phyloP scores from a whole-genome alignment of 345 rosid species.

The Syzygium aqueum region DNA sequence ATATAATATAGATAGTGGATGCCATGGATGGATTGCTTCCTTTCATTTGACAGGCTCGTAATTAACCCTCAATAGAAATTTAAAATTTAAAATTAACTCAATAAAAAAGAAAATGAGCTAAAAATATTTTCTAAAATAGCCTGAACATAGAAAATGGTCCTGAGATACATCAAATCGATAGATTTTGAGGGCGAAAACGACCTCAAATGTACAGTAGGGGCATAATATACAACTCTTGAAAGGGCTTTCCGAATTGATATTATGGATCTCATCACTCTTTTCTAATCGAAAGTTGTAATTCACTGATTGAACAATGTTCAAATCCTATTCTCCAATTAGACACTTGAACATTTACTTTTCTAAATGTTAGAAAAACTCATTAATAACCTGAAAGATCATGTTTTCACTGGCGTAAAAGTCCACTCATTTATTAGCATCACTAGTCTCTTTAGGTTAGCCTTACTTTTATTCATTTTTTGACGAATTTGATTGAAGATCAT shows the following conservation, averaged over 20 bases:
- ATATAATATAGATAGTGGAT: not conserved
- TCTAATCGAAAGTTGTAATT: not conserved
- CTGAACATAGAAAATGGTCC: not conserved
- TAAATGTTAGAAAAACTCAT: not conserved
- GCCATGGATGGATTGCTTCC: not conserved
- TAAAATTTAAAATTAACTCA: not conserved
- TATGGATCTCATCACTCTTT: too few species aligned
- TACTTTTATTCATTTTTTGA: not conserved
- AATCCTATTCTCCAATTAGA: not conserved
- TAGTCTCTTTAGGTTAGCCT: not conserved
- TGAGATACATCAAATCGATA: not conserved
- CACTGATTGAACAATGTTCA: not conserved
- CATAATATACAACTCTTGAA: too few species aligned
- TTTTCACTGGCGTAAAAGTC: not conserved
- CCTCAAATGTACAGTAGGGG: too few species aligned
- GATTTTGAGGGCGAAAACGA: not conserved
- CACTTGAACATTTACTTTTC: not conserved
- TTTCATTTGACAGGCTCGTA: not conserved
- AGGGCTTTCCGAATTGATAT: too few species aligned
- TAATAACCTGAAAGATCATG: not conserved
- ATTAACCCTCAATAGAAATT: not conserved
- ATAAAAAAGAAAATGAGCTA: not conserved
- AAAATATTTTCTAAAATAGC: not conserved
- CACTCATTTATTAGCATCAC: not conserved
- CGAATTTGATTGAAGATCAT: not conserved